Percentiles rank a stretch among this genome's conserved stretches.
Conservation (phyloP, 2,329 filamentous ascomycete species). For the Nothopassalora personata region DNA sequence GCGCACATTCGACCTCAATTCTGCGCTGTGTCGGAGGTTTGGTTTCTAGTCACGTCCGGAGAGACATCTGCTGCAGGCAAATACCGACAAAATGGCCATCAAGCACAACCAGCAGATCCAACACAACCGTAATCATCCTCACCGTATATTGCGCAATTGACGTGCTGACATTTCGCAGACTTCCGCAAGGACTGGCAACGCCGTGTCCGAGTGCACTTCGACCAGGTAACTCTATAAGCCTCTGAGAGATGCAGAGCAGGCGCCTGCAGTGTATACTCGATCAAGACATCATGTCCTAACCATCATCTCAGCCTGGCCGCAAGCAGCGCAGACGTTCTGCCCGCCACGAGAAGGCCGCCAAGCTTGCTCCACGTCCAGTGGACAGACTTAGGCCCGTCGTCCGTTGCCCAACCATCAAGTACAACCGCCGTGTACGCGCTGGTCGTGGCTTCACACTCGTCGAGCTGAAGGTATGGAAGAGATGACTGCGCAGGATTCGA, state of each 20-base stretch:
- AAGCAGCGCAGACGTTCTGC: conserved; percentile 89
- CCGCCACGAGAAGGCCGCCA: conserved; percentile 89
- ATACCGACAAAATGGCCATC: conserved; percentile 64
- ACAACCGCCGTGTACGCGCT: conserved; percentile 95
- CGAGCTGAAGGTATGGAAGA: conserved; percentile 82
- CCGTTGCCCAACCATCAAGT: conserved; percentile 92
- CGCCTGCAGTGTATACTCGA: conserved; percentile 39
- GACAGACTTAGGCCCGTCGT: conserved; percentile 96
- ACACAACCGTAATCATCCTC: conserved; percentile 62
- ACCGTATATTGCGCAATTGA: background rate
- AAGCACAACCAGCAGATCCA: conserved; percentile 99
- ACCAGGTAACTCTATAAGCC: conserved; percentile 70
- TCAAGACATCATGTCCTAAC: conserved; percentile 1
- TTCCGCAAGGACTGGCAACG: conserved; percentile 99
- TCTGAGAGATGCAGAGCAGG: conserved; percentile 42
- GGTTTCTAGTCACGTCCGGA: background rate
- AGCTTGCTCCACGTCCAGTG: conserved; percentile 90
- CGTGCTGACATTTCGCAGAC: conserved; percentile 50
- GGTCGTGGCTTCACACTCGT: conserved; percentile 96
- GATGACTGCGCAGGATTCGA: background rate
- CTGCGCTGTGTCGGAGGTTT: background rate
- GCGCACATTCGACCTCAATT: background rate
- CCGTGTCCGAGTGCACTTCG: conserved; percentile 98
- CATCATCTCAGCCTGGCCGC: conserved; percentile 69
- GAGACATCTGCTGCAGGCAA: background rate